A percentile compares a stretch with the other conserved stretches of the same genome.
Conservation (phyloP, 805 yeast genomes). For the Barnettozyma salicaria region DNA sequence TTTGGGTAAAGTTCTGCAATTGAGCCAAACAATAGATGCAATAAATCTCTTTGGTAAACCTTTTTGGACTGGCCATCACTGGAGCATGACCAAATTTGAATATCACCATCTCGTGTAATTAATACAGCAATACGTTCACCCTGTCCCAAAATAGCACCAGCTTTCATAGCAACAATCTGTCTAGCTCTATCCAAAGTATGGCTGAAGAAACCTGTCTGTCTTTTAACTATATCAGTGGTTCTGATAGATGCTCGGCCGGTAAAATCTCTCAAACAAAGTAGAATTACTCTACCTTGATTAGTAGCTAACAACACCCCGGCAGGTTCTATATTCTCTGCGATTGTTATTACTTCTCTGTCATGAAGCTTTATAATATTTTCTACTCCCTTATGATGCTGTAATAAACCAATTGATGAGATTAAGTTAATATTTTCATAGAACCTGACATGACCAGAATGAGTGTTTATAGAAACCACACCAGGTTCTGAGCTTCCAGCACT, state of each 20-base stretch:
- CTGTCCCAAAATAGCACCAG: constrained; percentile 46
- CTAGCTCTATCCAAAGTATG: constrained; percentile 25
- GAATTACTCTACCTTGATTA: constrained; percentile 56
- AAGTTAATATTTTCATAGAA: constrained; percentile 73
- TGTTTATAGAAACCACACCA: constrained; percentile 63
- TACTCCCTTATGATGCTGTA: constrained; percentile 35
- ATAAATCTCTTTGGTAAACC: constrained; percentile 32
- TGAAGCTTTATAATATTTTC: constrained; percentile 37
- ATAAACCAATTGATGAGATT: constrained; percentile 59
- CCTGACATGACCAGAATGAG: constrained; percentile 49
- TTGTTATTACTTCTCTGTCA: constrained; percentile 49
- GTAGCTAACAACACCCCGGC: constrained; percentile 72
- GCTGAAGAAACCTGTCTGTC: constrained; percentile 32
- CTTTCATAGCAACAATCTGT: constrained; percentile 51
- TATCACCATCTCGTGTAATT: constrained; percentile 38
- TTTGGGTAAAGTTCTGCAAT: constrained; percentile 46
- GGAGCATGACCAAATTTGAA: constrained; percentile 45
- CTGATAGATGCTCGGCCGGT: constrained; percentile 51
- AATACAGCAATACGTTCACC: constrained; percentile 41
- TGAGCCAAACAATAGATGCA: constrained; percentile 33
- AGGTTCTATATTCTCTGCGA: constrained; percentile 59
- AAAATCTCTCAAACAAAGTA: constrained; percentile 59
- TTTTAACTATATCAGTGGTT: constrained; percentile 20
- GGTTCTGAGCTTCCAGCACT: constrained; percentile 49
- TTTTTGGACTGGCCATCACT: constrained; percentile 38